Conservation (phyloP, 139 green algal species). For the Axilococcus clingmanii region DNA sequence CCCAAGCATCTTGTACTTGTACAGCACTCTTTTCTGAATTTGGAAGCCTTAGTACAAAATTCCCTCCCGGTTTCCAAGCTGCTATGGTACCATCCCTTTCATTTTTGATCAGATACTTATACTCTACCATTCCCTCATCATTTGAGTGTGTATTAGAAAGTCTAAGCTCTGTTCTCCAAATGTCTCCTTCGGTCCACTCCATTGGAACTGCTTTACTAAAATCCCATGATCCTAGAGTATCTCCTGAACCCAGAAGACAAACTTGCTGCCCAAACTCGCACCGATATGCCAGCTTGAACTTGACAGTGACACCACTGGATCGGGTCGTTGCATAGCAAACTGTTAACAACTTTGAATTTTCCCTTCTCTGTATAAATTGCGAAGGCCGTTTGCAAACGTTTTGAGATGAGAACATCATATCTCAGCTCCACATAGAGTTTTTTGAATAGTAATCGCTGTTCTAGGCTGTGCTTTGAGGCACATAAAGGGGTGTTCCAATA, state of each 20-base stretch:
- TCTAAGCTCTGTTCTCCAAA: slow-evolving; percentile 16
- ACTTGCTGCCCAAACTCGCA: slow-evolving; percentile 23
- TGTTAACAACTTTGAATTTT: too few relatives aligned
- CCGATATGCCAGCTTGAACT: slow-evolving; percentile 16
- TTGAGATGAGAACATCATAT: too few relatives aligned
- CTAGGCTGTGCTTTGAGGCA: too few relatives aligned
- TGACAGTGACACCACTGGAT: slow-evolving; percentile 2
- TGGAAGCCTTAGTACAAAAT: slow-evolving; percentile 9
- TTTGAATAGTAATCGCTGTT: too few relatives aligned
- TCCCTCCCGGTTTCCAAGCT: slow-evolving; percentile 20
- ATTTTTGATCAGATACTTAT: slow-evolving; percentile 33
- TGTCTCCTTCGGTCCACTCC: slow-evolving; percentile 25
- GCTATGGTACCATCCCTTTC: slow-evolving; percentile 1
- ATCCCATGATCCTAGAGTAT: slow-evolving; percentile 20
- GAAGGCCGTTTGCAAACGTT: too few relatives aligned
- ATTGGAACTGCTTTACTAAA: slow-evolving; percentile 8
- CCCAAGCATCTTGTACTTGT: slow-evolving; percentile 23
- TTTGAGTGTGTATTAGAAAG: not conserved
- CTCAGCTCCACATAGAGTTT: too few relatives aligned
- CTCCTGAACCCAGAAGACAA: slow-evolving; percentile 16
- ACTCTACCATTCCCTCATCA: slow-evolving; percentile 10
- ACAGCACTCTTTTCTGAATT: not conserved
- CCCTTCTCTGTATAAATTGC: too few relatives aligned
- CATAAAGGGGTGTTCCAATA: too few relatives aligned
- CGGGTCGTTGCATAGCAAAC: too few relatives aligned